Percentiles rank a stretch among this genome's conserved stretches.
These are phyloP conservation scores for Lotus japonicus DNA, from an alignment of 306 rosid species.

Conservation along the genomic window DNA sequence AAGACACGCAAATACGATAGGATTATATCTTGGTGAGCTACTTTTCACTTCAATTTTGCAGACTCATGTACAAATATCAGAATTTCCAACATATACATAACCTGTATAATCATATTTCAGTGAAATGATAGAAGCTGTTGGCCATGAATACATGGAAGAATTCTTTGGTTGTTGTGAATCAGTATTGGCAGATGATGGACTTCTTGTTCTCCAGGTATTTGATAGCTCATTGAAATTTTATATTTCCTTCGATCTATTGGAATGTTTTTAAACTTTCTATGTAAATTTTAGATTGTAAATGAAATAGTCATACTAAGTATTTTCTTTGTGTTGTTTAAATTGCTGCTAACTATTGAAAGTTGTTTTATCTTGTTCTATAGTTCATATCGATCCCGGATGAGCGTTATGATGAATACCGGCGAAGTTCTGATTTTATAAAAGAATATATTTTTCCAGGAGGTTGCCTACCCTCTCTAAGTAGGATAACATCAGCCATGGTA, in stretches of 20 bases:
- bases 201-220: conserved; percentile 70
- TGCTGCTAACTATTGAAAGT: conserved; percentile 22
- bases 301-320: neutral
- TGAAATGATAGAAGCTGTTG: conserved; percentile 82
- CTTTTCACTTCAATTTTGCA: neutral
- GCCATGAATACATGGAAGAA: conserved; percentile 79
- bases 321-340: neutral
- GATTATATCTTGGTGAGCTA: conserved; percentile 83
- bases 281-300: too few relatives aligned
- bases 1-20: conserved; percentile 51
- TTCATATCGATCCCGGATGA: conserved; percentile 72
- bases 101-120: conserved; percentile 36
- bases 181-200: conserved; percentile 58
- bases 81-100: conserved; percentile 8
- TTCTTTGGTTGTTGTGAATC: conserved; percentile 79
- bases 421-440: conserved; percentile 78
- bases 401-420: conserved; percentile 62
- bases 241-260: neutral
- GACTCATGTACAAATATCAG: neutral
- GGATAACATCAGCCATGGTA: conserved; percentile 74
- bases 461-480: conserved; percentile 72
- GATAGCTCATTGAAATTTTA: neutral
- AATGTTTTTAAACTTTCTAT: neutral
- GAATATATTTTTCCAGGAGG: conserved; percentile 86
- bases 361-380: conserved; percentile 24